Evolutionary conservation across 192 early-diverging fungal genomes (phyloP).

Genomic region (Fimicolochytrium jonesii): DNA sequence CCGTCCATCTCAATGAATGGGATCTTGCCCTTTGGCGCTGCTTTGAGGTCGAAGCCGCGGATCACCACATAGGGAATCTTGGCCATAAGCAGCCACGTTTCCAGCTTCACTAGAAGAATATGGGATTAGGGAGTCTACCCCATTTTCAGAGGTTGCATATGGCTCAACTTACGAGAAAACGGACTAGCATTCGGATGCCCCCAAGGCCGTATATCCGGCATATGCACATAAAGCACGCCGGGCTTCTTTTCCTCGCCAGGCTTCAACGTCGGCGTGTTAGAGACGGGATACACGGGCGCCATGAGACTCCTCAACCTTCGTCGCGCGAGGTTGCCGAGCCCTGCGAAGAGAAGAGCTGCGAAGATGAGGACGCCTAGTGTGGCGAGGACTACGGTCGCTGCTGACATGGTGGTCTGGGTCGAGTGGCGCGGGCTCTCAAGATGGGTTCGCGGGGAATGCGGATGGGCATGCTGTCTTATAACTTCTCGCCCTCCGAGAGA

Average conservation of each 20-base stretch:
- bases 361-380: slow-evolving; percentile 2
- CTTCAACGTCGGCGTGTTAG: slow-evolving; percentile 14
- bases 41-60: slow-evolving; percentile 25
- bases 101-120: slow-evolving; percentile 20
- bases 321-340: neutral
- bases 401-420: no score
- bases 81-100: slow-evolving; percentile 25
- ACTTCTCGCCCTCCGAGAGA: no score
- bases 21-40: slow-evolving; percentile 36
- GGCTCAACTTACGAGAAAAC: slow-evolving; percentile 26
- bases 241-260: slow-evolving; percentile 8
- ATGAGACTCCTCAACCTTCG: neutral
- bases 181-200: slow-evolving; percentile 33
- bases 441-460: no score
- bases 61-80: slow-evolving; percentile 24
- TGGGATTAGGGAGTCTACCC: no score
- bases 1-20: slow-evolving; percentile 33
- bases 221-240: slow-evolving; percentile 26
- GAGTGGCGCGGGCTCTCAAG: no score
- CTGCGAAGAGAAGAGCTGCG: slow-evolving; percentile 2
- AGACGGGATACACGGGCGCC: neutral
- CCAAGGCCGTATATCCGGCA: slow-evolving; percentile 29
- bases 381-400: no score
- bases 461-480: no score
- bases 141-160: no score